A percentile compares a stretch with the other conserved stretches of the same genome.
phyloP scores from a whole-genome alignment of 352 stramenopile species.

The Pythium rishiriense region DNA sequence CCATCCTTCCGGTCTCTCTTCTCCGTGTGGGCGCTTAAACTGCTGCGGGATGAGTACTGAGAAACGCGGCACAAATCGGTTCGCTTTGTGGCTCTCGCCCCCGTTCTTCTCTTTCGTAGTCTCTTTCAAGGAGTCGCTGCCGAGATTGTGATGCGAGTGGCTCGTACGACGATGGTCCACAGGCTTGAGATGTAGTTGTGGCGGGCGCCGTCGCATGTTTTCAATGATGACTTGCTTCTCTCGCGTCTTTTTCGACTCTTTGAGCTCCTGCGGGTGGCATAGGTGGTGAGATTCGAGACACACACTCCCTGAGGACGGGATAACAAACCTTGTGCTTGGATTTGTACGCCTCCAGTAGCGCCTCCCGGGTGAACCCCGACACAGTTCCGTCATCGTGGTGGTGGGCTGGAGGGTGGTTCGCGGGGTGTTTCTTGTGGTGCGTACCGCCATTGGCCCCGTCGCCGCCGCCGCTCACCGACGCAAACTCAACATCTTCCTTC shows the following conservation, averaged over 20 bases:
- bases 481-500: constrained; percentile 6
- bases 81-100: constrained; percentile 7
- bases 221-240: constrained; percentile 69
- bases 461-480: constrained; percentile 10
- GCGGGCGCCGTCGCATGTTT: constrained; percentile 40
- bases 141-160: constrained; percentile 10
- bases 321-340: constrained; percentile 36
- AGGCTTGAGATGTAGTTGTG: constrained; percentile 43
- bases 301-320: neutral
- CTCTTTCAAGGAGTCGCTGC: neutral
- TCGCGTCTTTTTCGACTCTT: constrained; percentile 43
- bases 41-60: constrained; percentile 43
- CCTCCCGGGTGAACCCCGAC: constrained; percentile 24
- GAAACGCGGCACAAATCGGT: constrained; percentile 21
- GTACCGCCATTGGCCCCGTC: neutral
- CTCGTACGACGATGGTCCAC: neutral
- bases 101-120: constrained; percentile 1
- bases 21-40: constrained; percentile 28
- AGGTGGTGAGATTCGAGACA: neutral
- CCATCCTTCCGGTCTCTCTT: constrained; percentile 55
- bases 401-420: neutral
- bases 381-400: neutral
- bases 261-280: constrained; percentile 33
- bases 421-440: neutral
- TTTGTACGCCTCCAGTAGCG: constrained; percentile 51